Conservation (phyloP, 768 basidiomycete genomes). For the Collybia sp. region DNA sequence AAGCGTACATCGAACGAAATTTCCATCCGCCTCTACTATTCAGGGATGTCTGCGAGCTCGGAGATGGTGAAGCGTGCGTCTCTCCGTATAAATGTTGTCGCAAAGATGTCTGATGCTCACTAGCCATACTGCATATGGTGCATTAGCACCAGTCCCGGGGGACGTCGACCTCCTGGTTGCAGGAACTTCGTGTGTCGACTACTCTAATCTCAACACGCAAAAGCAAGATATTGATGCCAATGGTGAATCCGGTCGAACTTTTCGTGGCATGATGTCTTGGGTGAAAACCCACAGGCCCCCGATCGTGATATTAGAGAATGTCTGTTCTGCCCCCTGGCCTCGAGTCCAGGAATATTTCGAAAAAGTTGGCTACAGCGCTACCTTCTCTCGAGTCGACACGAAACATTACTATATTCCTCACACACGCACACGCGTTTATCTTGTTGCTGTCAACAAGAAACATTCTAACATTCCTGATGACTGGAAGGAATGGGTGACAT, state of each 20-base stretch:
- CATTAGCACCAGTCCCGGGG: conserved; percentile 79
- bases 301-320: conserved; percentile 93
- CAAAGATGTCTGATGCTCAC: conserved; percentile 4
- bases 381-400: conserved; percentile 67
- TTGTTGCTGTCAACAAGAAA: conserved; percentile 71
- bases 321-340: conserved; percentile 86
- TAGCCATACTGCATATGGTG: conserved; percentile 91
- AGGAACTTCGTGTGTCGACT: conserved; percentile 95
- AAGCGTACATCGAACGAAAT: conserved; percentile 95
- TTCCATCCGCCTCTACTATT: conserved; percentile 91
- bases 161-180: conserved; percentile 89
- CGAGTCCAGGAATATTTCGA: conserved; percentile 74
- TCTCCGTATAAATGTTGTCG: neutral
- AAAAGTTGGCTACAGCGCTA: conserved; percentile 70
- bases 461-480: conserved; percentile 53
- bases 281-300: conserved; percentile 82
- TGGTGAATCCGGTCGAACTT: conserved; percentile 92
- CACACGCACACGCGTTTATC: conserved; percentile 87
- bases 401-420: conserved; percentile 94
- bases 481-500: conserved; percentile 61
- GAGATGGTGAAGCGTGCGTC: conserved; percentile 70
- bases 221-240: conserved; percentile 86
- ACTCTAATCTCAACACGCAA: conserved; percentile 92
- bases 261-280: conserved; percentile 94
- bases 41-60: conserved; percentile 90